phyloP scores from a whole-genome alignment of 1,284 basidiomycete genomes.

The Cronartium quercuum region DNA sequence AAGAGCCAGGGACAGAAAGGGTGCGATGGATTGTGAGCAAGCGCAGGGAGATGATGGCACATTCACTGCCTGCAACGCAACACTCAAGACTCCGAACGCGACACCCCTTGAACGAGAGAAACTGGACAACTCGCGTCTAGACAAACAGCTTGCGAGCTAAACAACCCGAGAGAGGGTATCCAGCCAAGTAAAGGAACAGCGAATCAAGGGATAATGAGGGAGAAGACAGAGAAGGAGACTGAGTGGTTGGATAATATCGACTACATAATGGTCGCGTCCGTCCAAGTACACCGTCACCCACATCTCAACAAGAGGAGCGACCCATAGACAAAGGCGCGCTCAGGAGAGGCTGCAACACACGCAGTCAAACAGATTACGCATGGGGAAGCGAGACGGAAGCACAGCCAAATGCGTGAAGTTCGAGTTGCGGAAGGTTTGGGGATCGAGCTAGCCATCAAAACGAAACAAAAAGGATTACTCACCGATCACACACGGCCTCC shows the following conservation, averaged over 20 bases:
- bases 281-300: too few relatives aligned
- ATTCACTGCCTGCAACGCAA: not conserved
- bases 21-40: not conserved
- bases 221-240: too few relatives aligned
- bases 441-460: not conserved
- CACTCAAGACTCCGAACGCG: not conserved
- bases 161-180: not conserved
- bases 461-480: not conserved
- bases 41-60: not conserved
- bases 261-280: too few relatives aligned
- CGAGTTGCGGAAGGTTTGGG: too few relatives aligned
- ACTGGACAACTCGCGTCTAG: not conserved
- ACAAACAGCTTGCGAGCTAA: not conserved
- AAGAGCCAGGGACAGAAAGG: not conserved
- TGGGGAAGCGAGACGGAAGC: too few relatives aligned
- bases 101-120: not conserved
- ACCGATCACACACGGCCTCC: not conserved
- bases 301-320: not conserved
- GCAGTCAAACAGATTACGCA: not conserved
- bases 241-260: too few relatives aligned
- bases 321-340: not conserved
- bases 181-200: not conserved
- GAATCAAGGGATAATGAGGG: not conserved
- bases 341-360: not conserved
- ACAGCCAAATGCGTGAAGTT: too few relatives aligned